Evolutionary conservation across 2,329 filamentous ascomycete species (phyloP).

Genomic region (Penicillium italicum): DNA sequence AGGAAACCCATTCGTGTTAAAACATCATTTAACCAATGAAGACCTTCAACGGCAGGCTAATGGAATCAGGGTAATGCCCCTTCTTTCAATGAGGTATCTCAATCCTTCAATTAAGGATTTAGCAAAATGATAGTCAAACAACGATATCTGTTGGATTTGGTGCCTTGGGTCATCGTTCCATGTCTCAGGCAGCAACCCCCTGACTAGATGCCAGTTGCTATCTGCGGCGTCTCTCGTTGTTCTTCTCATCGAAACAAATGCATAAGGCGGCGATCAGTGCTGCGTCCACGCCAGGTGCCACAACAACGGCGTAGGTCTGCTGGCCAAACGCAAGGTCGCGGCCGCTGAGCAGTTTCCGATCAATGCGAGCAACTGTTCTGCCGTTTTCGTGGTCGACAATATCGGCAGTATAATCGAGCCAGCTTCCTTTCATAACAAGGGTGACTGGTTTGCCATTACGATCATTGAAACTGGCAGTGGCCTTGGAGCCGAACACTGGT

Average conservation of each 20-base stretch:
- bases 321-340: slow-evolving; percentile 58
- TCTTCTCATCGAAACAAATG: slow-evolving; percentile 65
- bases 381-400: slow-evolving; percentile 55
- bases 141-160: no score
- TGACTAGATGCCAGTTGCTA: not conserved
- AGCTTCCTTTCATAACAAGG: slow-evolving; percentile 60
- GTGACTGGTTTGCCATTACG: slow-evolving; percentile 44
- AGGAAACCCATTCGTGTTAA: no score
- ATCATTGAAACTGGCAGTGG: slow-evolving; percentile 52
- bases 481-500: slow-evolving; percentile 25
- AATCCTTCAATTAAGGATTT: no score
- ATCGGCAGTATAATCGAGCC: slow-evolving; percentile 54
- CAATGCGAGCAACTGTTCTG: slow-evolving; percentile 55
- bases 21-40: no score
- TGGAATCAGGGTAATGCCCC: no score
- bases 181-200: no score
- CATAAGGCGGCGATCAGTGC: slow-evolving; percentile 64
- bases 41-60: no score
- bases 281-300: slow-evolving; percentile 64
- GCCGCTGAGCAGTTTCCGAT: slow-evolving; percentile 56
- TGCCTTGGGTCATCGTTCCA: no score
- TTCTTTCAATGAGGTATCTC: no score
- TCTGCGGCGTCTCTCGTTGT: slow-evolving; percentile 45
- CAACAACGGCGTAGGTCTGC: slow-evolving; percentile 62
- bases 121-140: no score